phyloP scores from a whole-genome alignment of 2,329 filamentous ascomycete species.

The Aciculosporium take region DNA sequence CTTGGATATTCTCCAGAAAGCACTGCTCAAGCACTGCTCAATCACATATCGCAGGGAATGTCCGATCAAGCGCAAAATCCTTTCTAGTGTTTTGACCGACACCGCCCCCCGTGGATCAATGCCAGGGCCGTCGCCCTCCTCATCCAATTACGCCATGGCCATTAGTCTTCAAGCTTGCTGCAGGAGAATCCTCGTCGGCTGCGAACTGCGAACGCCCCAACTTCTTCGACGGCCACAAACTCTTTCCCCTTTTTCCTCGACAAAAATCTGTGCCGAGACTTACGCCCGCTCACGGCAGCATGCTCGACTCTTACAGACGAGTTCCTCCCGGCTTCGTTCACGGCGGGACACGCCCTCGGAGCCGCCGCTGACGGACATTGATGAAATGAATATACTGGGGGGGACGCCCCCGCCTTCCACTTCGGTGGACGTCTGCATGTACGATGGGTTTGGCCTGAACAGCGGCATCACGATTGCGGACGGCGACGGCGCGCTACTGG shows the following conservation, averaged over 20 bases:
- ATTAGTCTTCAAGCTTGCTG: conserved; percentile 3
- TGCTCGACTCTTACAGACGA: conserved; percentile 8
- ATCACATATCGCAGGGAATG: too few relatives aligned
- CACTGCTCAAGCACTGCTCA: too few relatives aligned
- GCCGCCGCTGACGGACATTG: conserved; percentile 46
- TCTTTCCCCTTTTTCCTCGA: neutral
- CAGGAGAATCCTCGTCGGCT: neutral
- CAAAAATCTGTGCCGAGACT: neutral
- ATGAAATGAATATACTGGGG: conserved; percentile 62
- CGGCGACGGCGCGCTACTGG: conserved; percentile 60
- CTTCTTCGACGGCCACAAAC: conserved; percentile 1
- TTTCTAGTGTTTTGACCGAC: neutral
- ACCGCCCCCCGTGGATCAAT: neutral
- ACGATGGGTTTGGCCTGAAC: conserved; percentile 75
- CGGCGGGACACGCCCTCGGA: conserved; percentile 15
- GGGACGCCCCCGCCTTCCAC: conserved; percentile 65
- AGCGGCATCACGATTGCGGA: conserved; percentile 59
- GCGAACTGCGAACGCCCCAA: neutral
- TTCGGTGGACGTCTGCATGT: conserved; percentile 66
- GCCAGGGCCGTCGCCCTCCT: neutral
- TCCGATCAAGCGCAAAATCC: neutral
- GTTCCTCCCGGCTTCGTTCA: conserved; percentile 6
- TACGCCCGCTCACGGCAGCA: neutral
- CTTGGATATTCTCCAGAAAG: neutral
- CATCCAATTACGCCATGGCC: neutral